Percentiles rank a stretch among this genome's conserved stretches.
Conservation (phyloP, 306 rosid genomes). For the Cucurbita maxima region DNA sequence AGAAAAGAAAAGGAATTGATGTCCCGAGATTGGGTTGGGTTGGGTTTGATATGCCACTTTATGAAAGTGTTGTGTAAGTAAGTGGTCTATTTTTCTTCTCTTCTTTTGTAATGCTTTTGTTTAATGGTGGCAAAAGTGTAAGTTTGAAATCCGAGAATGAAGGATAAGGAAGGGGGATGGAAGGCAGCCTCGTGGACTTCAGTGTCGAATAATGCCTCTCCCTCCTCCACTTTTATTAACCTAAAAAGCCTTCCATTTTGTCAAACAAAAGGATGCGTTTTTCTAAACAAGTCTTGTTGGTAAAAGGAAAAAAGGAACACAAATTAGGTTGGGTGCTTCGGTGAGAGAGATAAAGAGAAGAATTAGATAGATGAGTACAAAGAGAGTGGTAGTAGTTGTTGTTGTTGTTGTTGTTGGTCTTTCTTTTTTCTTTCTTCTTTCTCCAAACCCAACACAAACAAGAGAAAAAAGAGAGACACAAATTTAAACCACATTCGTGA, state of each 20-base stretch:
- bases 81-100: conserved; percentile 6
- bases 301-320: not conserved
- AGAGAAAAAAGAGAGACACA: conserved; percentile 26
- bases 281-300: not conserved
- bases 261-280: conserved; percentile 18
- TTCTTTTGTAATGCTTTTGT: too few species aligned
- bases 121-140: not conserved
- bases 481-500: not conserved
- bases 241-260: conserved; percentile 45
- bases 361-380: conserved; percentile 16
- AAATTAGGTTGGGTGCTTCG: not conserved
- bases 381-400: conserved; percentile 26
- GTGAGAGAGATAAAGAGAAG: not conserved
- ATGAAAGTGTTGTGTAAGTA: conserved; percentile 20
- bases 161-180: conserved; percentile 7
- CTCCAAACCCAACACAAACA: conserved; percentile 27
- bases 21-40: not conserved
- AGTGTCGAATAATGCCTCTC: conserved; percentile 32
- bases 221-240: conserved; percentile 50
- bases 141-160: not conserved
- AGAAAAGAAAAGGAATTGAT: not conserved
- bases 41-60: conserved; percentile 14
- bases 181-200: conserved; percentile 73
- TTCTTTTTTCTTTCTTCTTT: conserved; percentile 38
- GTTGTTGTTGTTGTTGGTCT: not conserved